Conservation (phyloP, 805 yeast genomes). For the Lipomyces sp. region DNA sequence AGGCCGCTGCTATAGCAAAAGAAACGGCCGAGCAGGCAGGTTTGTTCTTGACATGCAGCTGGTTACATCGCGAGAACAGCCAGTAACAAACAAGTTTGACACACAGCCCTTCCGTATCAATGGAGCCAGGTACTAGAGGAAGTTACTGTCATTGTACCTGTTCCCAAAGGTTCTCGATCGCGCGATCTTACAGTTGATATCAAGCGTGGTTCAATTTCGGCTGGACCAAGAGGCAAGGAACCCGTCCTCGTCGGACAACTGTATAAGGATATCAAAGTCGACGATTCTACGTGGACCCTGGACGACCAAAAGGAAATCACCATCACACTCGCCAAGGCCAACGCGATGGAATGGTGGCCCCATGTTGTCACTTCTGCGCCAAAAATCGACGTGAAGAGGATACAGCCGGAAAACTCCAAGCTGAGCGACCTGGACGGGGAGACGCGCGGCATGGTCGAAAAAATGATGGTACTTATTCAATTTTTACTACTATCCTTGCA, state of each 20-base stretch:
- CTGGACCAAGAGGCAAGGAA: conserved; percentile 29
- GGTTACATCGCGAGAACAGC: background rate
- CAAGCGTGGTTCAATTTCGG: conserved; percentile 30
- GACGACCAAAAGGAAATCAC: conserved; percentile 41
- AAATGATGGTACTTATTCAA: conserved; percentile 42
- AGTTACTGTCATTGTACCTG: conserved; percentile 39
- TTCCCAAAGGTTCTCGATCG: conserved; percentile 39
- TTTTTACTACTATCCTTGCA: too few relatives aligned
- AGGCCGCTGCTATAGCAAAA: conserved; percentile 24
- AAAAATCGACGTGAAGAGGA: conserved; percentile 42
- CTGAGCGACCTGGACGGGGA: conserved; percentile 44
- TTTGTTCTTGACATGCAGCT: background rate
- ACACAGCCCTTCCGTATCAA: conserved; percentile 35
- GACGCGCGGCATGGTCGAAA: conserved; percentile 46
- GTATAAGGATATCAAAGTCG: conserved; percentile 35
- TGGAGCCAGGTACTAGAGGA: conserved; percentile 47
- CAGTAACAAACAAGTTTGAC: background rate
- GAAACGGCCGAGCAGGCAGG: conserved; percentile 27
- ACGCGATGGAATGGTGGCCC: conserved; percentile 48
- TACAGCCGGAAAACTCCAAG: conserved; percentile 43
- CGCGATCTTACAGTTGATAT: conserved; percentile 38
- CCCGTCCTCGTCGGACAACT: conserved; percentile 39
- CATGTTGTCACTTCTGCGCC: conserved; percentile 44
- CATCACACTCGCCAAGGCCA: conserved; percentile 40
- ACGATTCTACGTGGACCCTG: conserved; percentile 44